phyloP scores from a whole-genome alignment of 805 yeast genomes.

The Kodamaea fukazawae region DNA sequence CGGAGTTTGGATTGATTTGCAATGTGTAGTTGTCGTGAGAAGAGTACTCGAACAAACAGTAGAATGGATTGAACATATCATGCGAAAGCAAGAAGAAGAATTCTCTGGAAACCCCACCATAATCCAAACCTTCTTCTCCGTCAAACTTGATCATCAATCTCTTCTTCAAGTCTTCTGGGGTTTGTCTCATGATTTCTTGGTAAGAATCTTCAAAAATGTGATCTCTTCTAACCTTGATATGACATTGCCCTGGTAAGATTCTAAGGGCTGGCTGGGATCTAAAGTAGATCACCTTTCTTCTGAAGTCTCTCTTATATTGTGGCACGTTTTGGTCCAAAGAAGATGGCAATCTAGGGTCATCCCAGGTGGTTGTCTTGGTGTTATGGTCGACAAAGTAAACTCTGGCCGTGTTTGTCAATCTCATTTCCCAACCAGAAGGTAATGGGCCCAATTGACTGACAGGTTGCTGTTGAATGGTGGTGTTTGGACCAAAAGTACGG shows the following conservation, averaged over 20 bases:
- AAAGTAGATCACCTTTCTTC: conserved; percentile 96
- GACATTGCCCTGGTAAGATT: conserved; percentile 97
- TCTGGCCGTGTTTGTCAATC: conserved; percentile 96
- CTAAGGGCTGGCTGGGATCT: conserved; percentile 97
- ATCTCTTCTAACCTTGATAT: conserved; percentile 94
- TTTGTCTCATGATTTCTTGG: conserved; percentile 98
- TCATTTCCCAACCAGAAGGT: conserved; percentile 99
- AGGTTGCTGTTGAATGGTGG: conserved; percentile 96
- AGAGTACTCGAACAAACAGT: conserved; percentile 94
- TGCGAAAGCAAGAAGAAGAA: conserved; percentile 94
- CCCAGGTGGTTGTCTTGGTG: conserved; percentile 99
- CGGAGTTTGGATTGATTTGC: conserved; percentile 96
- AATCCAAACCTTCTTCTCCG: conserved; percentile 99
- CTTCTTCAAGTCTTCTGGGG: conserved; percentile 97
- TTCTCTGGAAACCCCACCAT: conserved; percentile 99
- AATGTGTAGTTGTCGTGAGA: conserved; percentile 97
- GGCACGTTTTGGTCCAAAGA: conserved; percentile 98
- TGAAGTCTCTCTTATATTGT: conserved; percentile 97
- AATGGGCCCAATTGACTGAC: conserved; percentile 96
- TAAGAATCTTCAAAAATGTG: conserved; percentile 96
- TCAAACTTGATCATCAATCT: conserved; percentile 97
- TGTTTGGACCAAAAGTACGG: conserved; percentile 85
- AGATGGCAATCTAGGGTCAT: conserved; percentile 97
- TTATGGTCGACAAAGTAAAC: conserved; percentile 98
- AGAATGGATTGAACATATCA: conserved; percentile 98